Evolutionary conservation across 225 moss, liverwort and hornwort species (phyloP), one percentile per base, ranked within the genome.

Genomic region (Antitrichia curtipendula): DNA sequence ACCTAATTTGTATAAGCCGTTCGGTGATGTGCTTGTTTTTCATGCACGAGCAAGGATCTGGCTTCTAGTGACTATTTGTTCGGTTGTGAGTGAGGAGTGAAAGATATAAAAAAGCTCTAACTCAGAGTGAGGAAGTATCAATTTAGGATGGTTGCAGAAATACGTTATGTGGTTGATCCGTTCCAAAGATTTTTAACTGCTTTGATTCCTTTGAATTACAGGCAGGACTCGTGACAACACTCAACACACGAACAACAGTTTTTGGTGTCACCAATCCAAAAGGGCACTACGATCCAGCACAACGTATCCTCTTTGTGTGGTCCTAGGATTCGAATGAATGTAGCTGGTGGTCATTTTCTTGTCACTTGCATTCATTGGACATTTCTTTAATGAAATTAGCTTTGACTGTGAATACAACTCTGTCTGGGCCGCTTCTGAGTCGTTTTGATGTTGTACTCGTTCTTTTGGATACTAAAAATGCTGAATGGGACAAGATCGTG

Each of bases 261-360:
- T 97, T 99, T 86, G 98, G 97, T 80, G 98, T 99, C 84, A 99
- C 97, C 83, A 99, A 99, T 80, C 96, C 97, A 13, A 97, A 99
- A 91, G 98, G 98, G 82, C 96, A 97, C 89, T 99, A 97, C 80
- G 98, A 99, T 85, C 98, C 98, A 72, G 91, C 95, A 81, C 97
- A 97, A 88, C 94, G 98, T 98, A 97, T 92, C 93, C 94, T 87
- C 85, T 47, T 34, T 66, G 27, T 77, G n/a, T 86, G 85, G 43
- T 82, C 74, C 36, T 72, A 84, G 52, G 60, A 82, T 27, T 82
- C 57, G 53, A 61, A 82, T 87, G 56, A 40, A 59, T 40, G 59
- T 52, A 81, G 23, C 73, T 83, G 47, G 47, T 76, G 16, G 47
- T 84, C 36, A 59, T 82, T 85, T 81, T 27, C 61, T 83, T 85